Evolutionary conservation across 2,329 filamentous ascomycete species (phyloP).

Genomic region (Trichophyton benhamiae): DNA sequence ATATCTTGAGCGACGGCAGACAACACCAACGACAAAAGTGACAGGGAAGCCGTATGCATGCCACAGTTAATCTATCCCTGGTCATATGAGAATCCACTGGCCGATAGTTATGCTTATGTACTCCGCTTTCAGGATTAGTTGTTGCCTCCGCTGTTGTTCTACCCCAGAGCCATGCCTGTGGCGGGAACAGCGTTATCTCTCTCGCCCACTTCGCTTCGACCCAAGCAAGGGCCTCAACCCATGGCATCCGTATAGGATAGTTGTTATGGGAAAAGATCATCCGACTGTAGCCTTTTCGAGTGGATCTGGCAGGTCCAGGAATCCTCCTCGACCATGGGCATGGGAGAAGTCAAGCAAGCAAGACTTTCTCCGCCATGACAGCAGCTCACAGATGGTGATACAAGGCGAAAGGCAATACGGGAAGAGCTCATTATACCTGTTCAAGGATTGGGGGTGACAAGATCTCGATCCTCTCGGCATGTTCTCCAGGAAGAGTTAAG

Average conservation of each 20-base stretch:
- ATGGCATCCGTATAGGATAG: background rate
- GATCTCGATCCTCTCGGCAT: background rate
- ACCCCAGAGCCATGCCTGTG: background rate
- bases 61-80: no score
- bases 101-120: no score
- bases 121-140: background rate
- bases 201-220: background rate
- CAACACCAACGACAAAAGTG: background rate
- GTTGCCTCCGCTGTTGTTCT: background rate
- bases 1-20: background rate
- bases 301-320: constrained; percentile 38
- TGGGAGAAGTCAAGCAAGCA: background rate
- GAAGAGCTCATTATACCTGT: background rate
- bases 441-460: background rate
- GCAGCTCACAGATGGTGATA: background rate
- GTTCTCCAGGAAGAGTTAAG: background rate
- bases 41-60: background rate
- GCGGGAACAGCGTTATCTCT: background rate
- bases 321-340: background rate
- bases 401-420: background rate
- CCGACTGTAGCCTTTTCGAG: constrained; percentile 34
- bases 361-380: background rate
- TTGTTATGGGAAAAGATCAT: constrained; percentile 17
- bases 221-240: background rate
- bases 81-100: background rate